Base-by-base conservation (phyloP, 2,329 filamentous ascomycete genomes). In the Xylaria sp. region DNA sequence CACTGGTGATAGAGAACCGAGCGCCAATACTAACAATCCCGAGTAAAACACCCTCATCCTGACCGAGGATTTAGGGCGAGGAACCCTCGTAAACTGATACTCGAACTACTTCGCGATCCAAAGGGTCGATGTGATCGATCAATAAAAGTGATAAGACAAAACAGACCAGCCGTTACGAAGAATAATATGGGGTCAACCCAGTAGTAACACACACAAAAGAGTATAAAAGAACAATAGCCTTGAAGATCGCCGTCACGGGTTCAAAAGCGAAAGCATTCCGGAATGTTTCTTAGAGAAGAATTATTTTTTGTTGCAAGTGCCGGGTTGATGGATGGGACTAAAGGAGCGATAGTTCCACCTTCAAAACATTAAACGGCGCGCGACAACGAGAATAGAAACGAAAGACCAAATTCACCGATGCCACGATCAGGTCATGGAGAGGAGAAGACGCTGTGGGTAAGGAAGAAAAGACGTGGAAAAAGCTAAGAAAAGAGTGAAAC, bases 161-260 rank as follows among this genome's bases (percentile, higher is more conserved):
- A 69, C 67, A 69, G 67, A 36, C 67, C 67, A 69, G 67, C 67
- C 67, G 67, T 69, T 67, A 61, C 23, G 56, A 51, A 38, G 33
- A 15, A 20, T 23, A 60, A 20, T 23, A 60, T 64, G 63, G 67
- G 64, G 6, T 69, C 67, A 69, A 64, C 64, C 67, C 63, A 54
- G 26, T 46, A 31, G 23, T 38, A 31, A 61, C 46, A 31, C 7
- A 20, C 26, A 28, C 42, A 59, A 23, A 23, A 23, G 31, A 48
- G 26, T n/a, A 36, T 28, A 42, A 42, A 53, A 65, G 15, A 28
- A 31, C 26, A 59, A 31, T 36, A 56, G 31, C n/a, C 10, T 10
- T 20, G 36, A 20, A 59, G 63, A 67, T 60, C 54, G 36, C 33
- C 46, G 44, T 66, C 63, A 59, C 63, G 31, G 13, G 26, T 44